Base-by-base conservation (phyloP, 2,329 filamentous ascomycete genomes). In the Trichoderma semiorbis region DNA sequence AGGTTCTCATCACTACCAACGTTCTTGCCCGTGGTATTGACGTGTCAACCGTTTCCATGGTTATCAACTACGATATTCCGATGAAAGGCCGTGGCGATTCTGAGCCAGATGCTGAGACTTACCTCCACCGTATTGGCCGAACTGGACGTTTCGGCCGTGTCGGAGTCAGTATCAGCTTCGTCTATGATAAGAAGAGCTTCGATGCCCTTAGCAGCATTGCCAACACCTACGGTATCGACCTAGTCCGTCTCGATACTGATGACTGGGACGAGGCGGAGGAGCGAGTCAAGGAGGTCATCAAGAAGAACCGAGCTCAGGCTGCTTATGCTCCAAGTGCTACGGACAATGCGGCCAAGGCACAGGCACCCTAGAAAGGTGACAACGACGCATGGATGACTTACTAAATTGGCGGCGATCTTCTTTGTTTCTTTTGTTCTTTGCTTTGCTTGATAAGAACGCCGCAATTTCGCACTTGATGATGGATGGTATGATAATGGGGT, bases 1-100 rank as follows among this genome's bases (percentile, higher is more conserved):
- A 99, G 85, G 96, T 99, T 10, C 91, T 99, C 74, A 98, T 99
- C 79, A 97, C 96, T 1, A 99, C 96, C 76, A 99, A 99, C 79
- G 95, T 99, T 47, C 88, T 99, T 72, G 93, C 96, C 10, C 94
- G 96, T 79, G 96, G 96, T 80, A 98, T 99, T 78, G 96, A 99
- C 79, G 89, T 90, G 85, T 98, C 80, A 82, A 97, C 84, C 32
- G 96, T 99, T 16, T 97, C 94, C 11, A 96, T 99, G 91, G 96
- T 99, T 69, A 94, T 99, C 86, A 99, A 99, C 85, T 99, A 99
- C 83, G 92, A 94, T 76, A 92, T 94, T 72, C 92, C 92, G 28
- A 92, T 92, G 85, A 91, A 92, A 78, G 91, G 92, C 53, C 83
- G 87, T 36, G 90, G 92, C 21, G 95, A 98, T 76, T 87, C 87